Conservation (phyloP, 257 asterid species). For the Solanum clarkiae region DNA sequence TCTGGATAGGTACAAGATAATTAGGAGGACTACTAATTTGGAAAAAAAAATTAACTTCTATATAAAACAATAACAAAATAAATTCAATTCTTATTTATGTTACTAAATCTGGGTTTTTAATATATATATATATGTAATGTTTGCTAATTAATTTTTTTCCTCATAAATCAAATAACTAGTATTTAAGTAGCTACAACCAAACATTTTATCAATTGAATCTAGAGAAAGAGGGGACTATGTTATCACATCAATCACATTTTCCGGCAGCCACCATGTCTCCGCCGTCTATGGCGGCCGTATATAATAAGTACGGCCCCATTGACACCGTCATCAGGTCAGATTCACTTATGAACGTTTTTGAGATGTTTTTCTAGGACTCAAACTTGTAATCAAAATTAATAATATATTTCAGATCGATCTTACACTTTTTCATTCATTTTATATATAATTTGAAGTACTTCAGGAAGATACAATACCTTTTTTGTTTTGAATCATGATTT, state of each 20-base stretch:
- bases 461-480: too few relatives aligned
- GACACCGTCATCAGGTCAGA: conserved; percentile 35
- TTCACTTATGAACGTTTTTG: not conserved
- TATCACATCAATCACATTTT: conserved; percentile 3
- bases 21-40: not conserved
- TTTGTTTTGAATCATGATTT: too few relatives aligned
- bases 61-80: not conserved
- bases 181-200: not conserved
- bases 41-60: not conserved
- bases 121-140: not conserved
- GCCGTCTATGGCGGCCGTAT: conserved; percentile 76
- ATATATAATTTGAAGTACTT: not conserved
- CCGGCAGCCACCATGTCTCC: conserved; percentile 63
- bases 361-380: not conserved
- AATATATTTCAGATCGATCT: not conserved
- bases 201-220: not conserved
- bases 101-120: not conserved
- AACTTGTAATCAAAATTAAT: not conserved
- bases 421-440: not conserved
- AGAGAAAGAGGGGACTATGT: not conserved
- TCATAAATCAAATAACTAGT: not conserved
- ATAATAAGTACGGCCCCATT: conserved; percentile 72
- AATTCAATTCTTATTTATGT: not conserved
- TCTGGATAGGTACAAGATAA: not conserved
- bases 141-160: not conserved